Base-by-base conservation (phyloP, 129 eudicot species). In the Saposhnikovia divaricata region DNA sequence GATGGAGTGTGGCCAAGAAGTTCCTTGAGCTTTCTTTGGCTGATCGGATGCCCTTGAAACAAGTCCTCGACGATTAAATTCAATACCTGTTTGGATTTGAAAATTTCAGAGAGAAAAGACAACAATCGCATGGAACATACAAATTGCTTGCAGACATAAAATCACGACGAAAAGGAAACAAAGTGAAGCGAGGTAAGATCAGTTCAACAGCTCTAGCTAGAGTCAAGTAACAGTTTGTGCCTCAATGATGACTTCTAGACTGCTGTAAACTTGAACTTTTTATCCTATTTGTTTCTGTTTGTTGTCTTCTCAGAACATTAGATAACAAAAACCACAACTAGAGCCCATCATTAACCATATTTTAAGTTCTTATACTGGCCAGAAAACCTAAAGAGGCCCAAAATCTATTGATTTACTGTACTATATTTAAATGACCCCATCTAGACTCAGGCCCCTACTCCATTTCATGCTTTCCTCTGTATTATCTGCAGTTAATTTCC, bases 1-100 rank as follows among this genome's bases (percentile, higher is more conserved):
- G 89, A 88, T 46, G 92, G 97, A 71, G 97, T 93, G 90, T 91
- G 97, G 50, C 98, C 98, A 53, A 93, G 93, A 79, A 93, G 91
- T 78, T 91, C 98, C 82, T 93, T 93, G 50, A 93, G 98, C 91
- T 93, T 93, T 75, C 97, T 85, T 80, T 93, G 88, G 83, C 98
- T 93, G 63, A 93, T 87, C 12, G 98, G 98, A 84, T 93, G 98
- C 28, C 93, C 98, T 88, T 93, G 93, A 82, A 93, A 93, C 79
- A 91, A 84, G 81, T 89, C 96, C 84, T 88, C 97, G 53, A 93
- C 89, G n/a, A 93, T 93, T 85, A 91, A 51, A 90, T 93, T 93
- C 21, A 93, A 88, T 81, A 93, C 98, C 98, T 91, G 80, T 47
- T 38, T 18, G 6, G 61, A 61, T 51, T 18, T 18, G 34, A 34